Percentiles rank a stretch among this genome's conserved stretches.
Evolutionary conservation across 495 filamentous ascomycete genomes (phyloP).

Genomic region (Penicillium salamii): DNA sequence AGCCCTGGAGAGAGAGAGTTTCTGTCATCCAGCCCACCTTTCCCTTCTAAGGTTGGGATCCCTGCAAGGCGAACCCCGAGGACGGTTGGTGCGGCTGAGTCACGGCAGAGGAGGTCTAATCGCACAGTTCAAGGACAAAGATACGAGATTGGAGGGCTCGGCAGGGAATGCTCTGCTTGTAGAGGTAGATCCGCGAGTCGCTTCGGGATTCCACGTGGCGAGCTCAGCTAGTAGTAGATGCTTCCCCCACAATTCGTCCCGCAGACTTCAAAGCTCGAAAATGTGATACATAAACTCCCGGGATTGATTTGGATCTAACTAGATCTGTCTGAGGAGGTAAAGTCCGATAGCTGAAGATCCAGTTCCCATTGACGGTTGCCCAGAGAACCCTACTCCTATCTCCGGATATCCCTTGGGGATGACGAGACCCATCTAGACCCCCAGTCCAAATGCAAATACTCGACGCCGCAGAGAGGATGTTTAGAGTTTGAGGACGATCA

Average conservation of each 20-base stretch:
- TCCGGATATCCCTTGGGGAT: background rate
- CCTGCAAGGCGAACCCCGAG: background rate
- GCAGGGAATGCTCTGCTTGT: background rate
- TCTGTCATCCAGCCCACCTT: conserved; percentile 2
- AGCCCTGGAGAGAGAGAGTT: background rate
- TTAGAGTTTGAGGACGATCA: conserved; percentile 6
- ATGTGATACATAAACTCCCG: background rate
- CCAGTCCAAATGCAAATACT: background rate
- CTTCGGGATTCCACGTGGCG: conserved; percentile 2
- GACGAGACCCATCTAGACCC: background rate
- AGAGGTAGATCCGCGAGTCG: background rate
- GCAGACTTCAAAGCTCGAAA: background rate
- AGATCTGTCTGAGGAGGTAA: background rate
- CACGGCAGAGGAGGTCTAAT: background rate
- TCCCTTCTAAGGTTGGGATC: conserved; percentile 1
- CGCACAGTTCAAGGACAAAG: background rate
- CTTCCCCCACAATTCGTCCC: conserved; percentile 1
- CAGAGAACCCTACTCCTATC: background rate
- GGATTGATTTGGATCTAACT: background rate
- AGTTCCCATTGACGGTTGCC: background rate
- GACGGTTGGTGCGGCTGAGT: background rate
- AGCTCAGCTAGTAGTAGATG: background rate
- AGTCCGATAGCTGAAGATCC: background rate
- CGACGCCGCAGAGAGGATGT: background rate
- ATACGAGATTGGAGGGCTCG: background rate